These are phyloP conservation scores for Penicillium dipodomyicola DNA, from an alignment of 495 filamentous ascomycete species.

Conservation along the genomic window DNA sequence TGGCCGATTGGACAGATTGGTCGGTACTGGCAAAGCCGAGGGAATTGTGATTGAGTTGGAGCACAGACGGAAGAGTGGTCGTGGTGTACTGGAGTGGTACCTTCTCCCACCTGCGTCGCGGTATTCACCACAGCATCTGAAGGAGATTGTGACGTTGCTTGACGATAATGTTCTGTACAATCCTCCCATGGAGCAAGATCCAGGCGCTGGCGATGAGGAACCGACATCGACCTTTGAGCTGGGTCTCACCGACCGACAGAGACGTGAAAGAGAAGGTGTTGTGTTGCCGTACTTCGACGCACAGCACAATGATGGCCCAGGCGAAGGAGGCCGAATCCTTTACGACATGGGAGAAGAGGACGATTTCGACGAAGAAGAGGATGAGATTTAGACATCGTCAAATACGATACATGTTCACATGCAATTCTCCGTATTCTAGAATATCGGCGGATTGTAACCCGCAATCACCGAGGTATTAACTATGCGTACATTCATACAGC, in stretches of 20 bases:
- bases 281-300: conserved; percentile 95
- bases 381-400: conserved; percentile 68
- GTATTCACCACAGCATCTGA: conserved; percentile 34
- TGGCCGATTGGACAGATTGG: conserved; percentile 48
- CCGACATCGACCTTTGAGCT: conserved; percentile 76
- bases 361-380: conserved; percentile 98
- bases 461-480: conserved; percentile 41
- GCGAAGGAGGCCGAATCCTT: conserved; percentile 83
- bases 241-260: conserved; percentile 85
- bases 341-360: conserved; percentile 97
- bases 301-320: conserved; percentile 73
- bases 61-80: conserved; percentile 73
- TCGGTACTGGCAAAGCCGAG: conserved; percentile 41
- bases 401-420: conserved; percentile 8
- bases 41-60: conserved; percentile 84
- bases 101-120: conserved; percentile 54
- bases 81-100: conserved; percentile 75
- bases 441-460: conserved; percentile 34
- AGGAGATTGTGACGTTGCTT: conserved; percentile 63
- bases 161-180: conserved; percentile 74
- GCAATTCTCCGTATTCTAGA: conserved; percentile 17
- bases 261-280: conserved; percentile 77
- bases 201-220: conserved; percentile 42
- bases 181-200: conserved; percentile 38
- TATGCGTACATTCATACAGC: conserved; percentile 47